Conservation (phyloP, 176 grass and related monocot genomes). For the Pontederia paniculata region DNA sequence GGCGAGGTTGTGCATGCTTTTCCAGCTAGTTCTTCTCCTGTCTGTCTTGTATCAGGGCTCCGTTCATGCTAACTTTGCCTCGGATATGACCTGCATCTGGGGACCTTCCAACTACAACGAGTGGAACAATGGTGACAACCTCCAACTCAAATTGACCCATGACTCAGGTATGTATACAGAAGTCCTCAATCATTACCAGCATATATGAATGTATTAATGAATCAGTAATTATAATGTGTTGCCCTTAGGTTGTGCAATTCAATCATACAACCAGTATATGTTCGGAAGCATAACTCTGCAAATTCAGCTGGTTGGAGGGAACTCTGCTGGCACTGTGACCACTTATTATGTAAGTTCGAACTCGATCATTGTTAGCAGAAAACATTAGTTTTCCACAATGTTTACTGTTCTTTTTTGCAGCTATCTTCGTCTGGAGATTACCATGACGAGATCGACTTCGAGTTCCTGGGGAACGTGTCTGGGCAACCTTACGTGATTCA, state of each 20-base stretch:
- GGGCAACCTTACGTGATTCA: too few relatives aligned
- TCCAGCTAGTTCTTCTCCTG: background rate
- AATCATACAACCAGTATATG: slow-evolving; percentile 33
- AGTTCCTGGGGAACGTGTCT: too few relatives aligned
- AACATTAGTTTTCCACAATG: too few relatives aligned
- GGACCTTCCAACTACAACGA: background rate
- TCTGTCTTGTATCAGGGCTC: background rate
- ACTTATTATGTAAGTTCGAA: too few relatives aligned
- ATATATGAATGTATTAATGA: background rate
- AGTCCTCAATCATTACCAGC: background rate
- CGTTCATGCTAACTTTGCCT: background rate
- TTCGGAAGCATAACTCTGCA: too few relatives aligned
- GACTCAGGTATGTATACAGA: background rate
- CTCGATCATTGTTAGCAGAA: too few relatives aligned
- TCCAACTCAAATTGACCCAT: background rate
- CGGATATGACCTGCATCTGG: background rate
- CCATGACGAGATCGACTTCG: too few relatives aligned
- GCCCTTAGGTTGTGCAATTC: slow-evolving; percentile 28
- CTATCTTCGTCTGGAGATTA: too few relatives aligned
- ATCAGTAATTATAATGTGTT: background rate
- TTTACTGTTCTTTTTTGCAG: too few relatives aligned
- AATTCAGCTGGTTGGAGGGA: too few relatives aligned
- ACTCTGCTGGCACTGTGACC: too few relatives aligned
- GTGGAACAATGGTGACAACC: background rate
- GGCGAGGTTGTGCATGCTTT: background rate